Evolutionary conservation across 2,329 filamentous ascomycete genomes (phyloP).

Genomic region (Neodidymelliopsis sp.): DNA sequence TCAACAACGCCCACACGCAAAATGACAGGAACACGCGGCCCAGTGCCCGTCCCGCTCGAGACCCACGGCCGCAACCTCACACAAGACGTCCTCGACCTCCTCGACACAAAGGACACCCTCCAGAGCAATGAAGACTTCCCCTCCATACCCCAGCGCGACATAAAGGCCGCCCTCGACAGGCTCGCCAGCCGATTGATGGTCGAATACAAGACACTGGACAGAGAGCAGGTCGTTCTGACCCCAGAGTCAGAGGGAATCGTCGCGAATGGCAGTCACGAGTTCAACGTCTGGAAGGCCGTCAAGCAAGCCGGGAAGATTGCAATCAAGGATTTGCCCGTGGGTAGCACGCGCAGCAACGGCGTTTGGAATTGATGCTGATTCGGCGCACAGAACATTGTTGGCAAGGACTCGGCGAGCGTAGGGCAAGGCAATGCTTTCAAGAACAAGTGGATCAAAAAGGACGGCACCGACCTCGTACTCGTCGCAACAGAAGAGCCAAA

Average conservation of each 20-base stretch:
- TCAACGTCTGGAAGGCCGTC: constrained; percentile 59
- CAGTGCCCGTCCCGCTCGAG: constrained; percentile 54
- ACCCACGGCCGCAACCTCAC: constrained; percentile 63
- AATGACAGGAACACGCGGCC: constrained; percentile 57
- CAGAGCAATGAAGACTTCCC: constrained; percentile 61
- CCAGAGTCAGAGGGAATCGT: constrained; percentile 79
- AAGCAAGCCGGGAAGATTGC: constrained; percentile 54
- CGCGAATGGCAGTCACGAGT: constrained; percentile 59
- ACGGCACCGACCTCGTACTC: constrained; percentile 60
- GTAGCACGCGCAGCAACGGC: constrained; percentile 16
- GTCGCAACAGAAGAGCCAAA: constrained; percentile 73
- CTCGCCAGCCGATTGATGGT: constrained; percentile 87
- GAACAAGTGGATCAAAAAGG: constrained; percentile 72
- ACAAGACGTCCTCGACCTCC: constrained; percentile 81
- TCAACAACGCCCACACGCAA: constrained; percentile 21
- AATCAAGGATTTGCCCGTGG: constrained; percentile 57
- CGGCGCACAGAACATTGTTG: constrained; percentile 61
- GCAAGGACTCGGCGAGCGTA: constrained; percentile 78
- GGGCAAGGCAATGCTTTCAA: constrained; percentile 96
- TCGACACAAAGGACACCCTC: constrained; percentile 57
- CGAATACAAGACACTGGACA: constrained; percentile 81
- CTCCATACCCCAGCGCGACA: constrained; percentile 54
- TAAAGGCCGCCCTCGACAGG: constrained; percentile 90
- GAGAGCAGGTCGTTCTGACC: constrained; percentile 79
- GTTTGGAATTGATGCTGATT: constrained; percentile 25